Evolutionary conservation across 768 basidiomycete genomes (phyloP).

Genomic region (Russula emetica): DNA sequence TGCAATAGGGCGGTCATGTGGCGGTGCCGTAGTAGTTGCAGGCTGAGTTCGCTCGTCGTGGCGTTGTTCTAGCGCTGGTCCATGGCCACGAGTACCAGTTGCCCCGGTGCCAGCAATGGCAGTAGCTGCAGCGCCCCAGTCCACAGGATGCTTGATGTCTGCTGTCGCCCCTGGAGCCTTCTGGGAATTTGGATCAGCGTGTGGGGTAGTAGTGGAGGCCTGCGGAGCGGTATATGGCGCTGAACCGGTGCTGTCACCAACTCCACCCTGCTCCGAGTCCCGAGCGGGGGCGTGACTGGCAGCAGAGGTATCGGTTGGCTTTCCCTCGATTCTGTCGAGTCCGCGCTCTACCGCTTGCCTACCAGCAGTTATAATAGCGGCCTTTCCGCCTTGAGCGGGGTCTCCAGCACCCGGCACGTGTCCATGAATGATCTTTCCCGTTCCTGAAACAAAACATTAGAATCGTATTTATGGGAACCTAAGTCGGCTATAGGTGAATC

Average conservation of each 20-base stretch:
- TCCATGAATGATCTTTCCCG: constrained; percentile 9
- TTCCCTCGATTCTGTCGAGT: constrained; percentile 9
- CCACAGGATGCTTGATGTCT: not conserved
- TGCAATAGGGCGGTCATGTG: not conserved
- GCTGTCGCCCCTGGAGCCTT: not conserved
- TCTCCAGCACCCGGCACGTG: not conserved
- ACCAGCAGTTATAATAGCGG: not conserved
- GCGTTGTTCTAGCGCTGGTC: not conserved
- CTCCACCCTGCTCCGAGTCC: not conserved
- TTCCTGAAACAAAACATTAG: not conserved
- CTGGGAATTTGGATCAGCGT: not conserved
- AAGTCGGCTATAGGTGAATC: not conserved
- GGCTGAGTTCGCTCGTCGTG: no score
- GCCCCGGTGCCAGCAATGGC: not conserved
- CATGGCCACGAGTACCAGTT: not conserved
- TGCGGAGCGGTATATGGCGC: not conserved
- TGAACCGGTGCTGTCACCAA: not conserved
- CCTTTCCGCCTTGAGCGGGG: not conserved
- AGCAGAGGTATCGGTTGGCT: not conserved
- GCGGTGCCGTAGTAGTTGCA: not conserved
- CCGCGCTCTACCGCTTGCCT: constrained; percentile 8
- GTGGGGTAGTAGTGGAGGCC: not conserved
- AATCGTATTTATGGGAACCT: not conserved
- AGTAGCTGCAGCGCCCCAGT: not conserved
- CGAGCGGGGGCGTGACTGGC: not conserved